Base-by-base conservation (phyloP, 768 basidiomycete species). In the Boletales sp. region DNA sequence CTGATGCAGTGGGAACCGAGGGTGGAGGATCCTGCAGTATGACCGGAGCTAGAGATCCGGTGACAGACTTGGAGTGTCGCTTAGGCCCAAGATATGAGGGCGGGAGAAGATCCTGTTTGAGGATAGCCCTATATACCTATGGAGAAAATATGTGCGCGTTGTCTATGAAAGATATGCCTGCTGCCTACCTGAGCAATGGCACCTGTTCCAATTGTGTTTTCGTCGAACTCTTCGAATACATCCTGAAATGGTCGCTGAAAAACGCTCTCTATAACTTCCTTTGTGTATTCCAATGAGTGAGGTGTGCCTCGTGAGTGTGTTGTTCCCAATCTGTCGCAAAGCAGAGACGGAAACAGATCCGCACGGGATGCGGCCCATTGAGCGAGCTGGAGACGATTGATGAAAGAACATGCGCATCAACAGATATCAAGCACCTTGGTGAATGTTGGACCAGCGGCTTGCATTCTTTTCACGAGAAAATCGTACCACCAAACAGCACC, bases 341-440 rank as follows among this genome's bases (percentile, higher is more conserved):
- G 81, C 12, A 81, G 67, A 18, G 84, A 74, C 3, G 97, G 92
- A 70, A 99, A 98, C 3, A 99, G 75, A 68, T 99, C 97, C 36
- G 86, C 88, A 32, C 97, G 82, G 14, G 94, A 94, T 13, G 88
- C 97, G 8, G 97, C 97, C 97, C 97, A 99, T 79, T 99, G 97
- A 5, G 93, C 89, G 48, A 99, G 79, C 93, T 94, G 65, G 18
- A 47, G 15, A 37, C 30, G 27, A 24, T 52, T 40, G 12, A 45
- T 46, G 14, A 57, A 40, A 62, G 46, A 40, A 41, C 13, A 53
- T 31, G 39, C 12, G 54, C 35, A 29, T 38, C 19, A 36, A 47
- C n/a, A 29, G 30, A 17, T 41, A 38, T 19, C 36, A 59, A 72
- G 48, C 60, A 89, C 92, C 82, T 99, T 99, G 68, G 90, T 90